Evolutionary conservation across 306 rosid species (phyloP).

Genomic region (Vigna nakashimae): DNA sequence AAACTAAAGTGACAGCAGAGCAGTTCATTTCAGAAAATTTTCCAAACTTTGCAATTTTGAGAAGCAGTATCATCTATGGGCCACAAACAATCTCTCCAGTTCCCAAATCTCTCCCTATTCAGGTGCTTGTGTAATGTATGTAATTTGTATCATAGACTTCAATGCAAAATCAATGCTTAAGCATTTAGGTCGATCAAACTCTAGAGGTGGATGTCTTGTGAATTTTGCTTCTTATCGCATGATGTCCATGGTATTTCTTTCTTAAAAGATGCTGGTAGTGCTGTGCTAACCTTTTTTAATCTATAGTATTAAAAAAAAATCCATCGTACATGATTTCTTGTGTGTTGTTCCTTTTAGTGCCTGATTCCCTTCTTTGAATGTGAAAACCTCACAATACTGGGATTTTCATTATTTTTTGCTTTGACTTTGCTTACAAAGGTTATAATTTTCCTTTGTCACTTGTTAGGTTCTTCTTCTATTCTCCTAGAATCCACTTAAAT

Average conservation of each 20-base stretch:
- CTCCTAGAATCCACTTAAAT: too few species aligned
- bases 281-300: constrained; percentile 8
- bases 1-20: constrained; percentile 86
- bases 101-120: constrained; percentile 92
- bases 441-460: too few species aligned
- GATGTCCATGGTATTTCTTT: constrained; percentile 7
- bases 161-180: constrained; percentile 38
- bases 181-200: constrained; percentile 28
- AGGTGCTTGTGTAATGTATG: constrained; percentile 55
- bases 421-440: too few species aligned
- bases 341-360: not conserved
- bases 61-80: constrained; percentile 97
- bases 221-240: constrained; percentile 20
- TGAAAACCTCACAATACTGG: not conserved
- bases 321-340: not conserved
- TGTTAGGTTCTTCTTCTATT: too few species aligned
- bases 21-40: constrained; percentile 68
- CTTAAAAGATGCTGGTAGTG: constrained; percentile 5
- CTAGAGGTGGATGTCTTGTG: constrained; percentile 10
- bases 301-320: not conserved
- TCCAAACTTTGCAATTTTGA: constrained; percentile 75
- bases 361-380: not conserved
- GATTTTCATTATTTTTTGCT: too few species aligned
- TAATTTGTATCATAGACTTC: constrained; percentile 22
- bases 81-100: constrained; percentile 86